Conservation (phyloP, 768 basidiomycete species). For the Daedaleopsis sinensis region DNA sequence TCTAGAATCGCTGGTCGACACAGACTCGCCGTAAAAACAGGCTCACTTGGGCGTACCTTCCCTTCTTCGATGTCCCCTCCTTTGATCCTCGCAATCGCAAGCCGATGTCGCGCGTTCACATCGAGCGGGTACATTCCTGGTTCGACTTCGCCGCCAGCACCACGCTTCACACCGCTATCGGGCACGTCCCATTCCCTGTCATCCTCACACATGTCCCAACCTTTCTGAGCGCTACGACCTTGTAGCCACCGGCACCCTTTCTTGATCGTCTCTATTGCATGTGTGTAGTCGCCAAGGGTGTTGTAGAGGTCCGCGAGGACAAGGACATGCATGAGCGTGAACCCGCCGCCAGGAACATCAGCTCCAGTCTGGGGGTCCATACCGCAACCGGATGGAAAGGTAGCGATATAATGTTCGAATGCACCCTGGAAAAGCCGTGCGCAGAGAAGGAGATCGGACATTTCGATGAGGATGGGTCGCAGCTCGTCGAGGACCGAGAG, state of each 20-base stretch:
- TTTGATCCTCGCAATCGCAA: constrained; percentile 82
- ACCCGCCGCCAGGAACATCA: constrained; percentile 39
- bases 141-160: constrained; percentile 46
- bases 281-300: constrained; percentile 64
- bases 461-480: constrained; percentile 74
- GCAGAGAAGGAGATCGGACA: constrained; percentile 67
- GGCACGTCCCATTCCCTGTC: constrained; percentile 84
- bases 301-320: constrained; percentile 86
- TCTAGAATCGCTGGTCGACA: constrained; percentile 41
- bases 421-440: constrained; percentile 71
- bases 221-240: constrained; percentile 67
- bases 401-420: constrained; percentile 63
- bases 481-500: constrained; percentile 79
- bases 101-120: constrained; percentile 77
- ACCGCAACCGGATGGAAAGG: constrained; percentile 54
- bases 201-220: constrained; percentile 84
- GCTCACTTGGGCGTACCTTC: constrained; percentile 50
- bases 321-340: constrained; percentile 71
- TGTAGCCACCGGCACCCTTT: constrained; percentile 91
- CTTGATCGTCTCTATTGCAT: constrained; percentile 69
- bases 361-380: constrained; percentile 27
- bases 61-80: constrained; percentile 82
- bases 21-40: background rate
- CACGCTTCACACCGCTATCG: constrained; percentile 33
- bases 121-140: constrained; percentile 68